Base-by-base conservation (phyloP, 495 filamentous ascomycete species). In the Trichodelitschia bisporula region DNA sequence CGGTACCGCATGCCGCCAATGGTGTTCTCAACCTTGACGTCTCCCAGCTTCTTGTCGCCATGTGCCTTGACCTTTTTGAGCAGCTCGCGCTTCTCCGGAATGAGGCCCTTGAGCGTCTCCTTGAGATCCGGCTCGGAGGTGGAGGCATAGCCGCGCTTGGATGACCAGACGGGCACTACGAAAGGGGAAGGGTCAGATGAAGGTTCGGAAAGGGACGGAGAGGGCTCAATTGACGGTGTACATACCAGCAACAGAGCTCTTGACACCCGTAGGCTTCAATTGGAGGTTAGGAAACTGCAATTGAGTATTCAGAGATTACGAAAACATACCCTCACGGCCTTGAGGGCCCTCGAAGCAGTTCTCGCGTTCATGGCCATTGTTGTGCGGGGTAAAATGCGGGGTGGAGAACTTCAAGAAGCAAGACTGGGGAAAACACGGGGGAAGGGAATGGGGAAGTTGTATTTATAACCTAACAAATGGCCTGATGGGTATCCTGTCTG, bases 21-120 rank as follows among this genome's bases (percentile, higher is more conserved):
- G 9, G 75, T 77, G 45, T 83, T 89, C 50, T 78, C 74, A n/a
- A 93, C 66, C 60, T 77, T 90, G 46, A 93, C 71, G 41, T 93
- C 78, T 26, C 89, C 84, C 39, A 95, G 68, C 16, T 63, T 66
- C 41, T 80, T 83, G 35, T 69, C 62, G n/a, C 69, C 64, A 48
- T 84, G 66, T 24, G 69, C 64, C 60, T 90, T 91, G 51, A 93
- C 74, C 50, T 79, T 70, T 53, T 89, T 78, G 33, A 93, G 57
- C 4, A 86, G 70, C 47, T 92, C 86, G 24, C 80, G 69, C 56
- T 97, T 97, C 28, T 65, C 77, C 15, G 86, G 86, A 40, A 97
- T 90, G 30, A 64, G 62, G 40, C 74, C 66, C 40, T 66, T 74
- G 30, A 97, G 61, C 16, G 76, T 74, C 17, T 69, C 57, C 51